Base-by-base conservation (phyloP, 208 protist species). In the Strigomonas culicis region DNA sequence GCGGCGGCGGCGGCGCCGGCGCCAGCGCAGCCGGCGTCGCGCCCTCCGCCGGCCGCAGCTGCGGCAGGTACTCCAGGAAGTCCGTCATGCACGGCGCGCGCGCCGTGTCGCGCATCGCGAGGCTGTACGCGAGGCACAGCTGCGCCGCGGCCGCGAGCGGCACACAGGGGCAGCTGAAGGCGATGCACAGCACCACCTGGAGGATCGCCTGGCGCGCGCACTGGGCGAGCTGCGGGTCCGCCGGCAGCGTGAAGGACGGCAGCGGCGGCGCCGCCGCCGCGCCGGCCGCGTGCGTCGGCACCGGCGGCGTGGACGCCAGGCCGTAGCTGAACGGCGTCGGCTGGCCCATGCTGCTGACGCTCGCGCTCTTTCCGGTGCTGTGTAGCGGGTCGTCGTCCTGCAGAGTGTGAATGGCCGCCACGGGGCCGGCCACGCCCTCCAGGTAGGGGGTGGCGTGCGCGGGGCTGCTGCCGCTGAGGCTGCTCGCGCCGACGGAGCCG, bases 161-260 rank as follows among this genome's bases (percentile, higher is more conserved):
- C 22, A 70, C 66, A 53, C 81, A 88, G 41, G 87, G 87, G 58
- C 84, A 93, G 59, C 72, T 87, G 69, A 88, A 93, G 46, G 87
- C 84, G 8, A 83, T 64, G 21, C 66, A 68, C 17, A 81, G 32
- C 39, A 91, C 30, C 43, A 82, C 73, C 67, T 88, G 84, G 22
- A 88, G 47, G 13, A 80, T 21, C 4, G 71, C 61, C 25, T 24
- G 28, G 36, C 67, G 28, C 55, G 59, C 28, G 3, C 67, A 63
- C 19, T 77, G 77, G 19, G 75, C 75, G 50, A 77, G 67, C 34
- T 78, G 60, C 50, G 70, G 66, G 3, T 55, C 60, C 8, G 57
- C 58, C 30, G 8, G 63, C 67, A 0, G 11, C 36, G 27, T n/a
- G 0, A 11, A 2, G 1, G 28, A 24, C 43, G 17, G 30, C 36